Evolutionary conservation across 2,329 filamentous ascomycete species (phyloP).

Genomic region (Mariannaea sp.): DNA sequence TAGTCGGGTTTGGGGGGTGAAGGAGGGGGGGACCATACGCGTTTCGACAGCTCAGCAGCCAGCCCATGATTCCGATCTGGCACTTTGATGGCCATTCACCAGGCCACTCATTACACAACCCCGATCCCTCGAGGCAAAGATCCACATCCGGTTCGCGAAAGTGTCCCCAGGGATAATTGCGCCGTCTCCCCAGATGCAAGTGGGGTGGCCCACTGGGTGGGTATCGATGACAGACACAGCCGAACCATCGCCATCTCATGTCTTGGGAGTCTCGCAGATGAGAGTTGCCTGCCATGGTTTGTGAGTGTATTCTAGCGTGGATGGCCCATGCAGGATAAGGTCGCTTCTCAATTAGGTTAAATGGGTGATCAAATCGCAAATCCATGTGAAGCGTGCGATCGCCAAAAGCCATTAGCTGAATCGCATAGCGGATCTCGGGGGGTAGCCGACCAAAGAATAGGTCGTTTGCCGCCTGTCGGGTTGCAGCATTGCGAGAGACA

Average conservation of each 20-base stretch:
- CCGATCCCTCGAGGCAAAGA: constrained; percentile 18
- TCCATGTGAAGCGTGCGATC: constrained; percentile 29
- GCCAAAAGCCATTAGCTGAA: constrained; percentile 16
- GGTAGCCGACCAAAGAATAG: constrained; percentile 18
- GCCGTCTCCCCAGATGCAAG: constrained; percentile 20
- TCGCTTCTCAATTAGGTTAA: constrained; percentile 15
- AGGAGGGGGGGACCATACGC: too few relatives aligned
- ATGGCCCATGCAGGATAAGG: constrained; percentile 8
- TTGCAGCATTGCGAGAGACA: background rate
- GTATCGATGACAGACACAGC: constrained; percentile 36
- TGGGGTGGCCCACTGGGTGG: constrained; percentile 10
- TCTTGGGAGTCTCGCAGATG: constrained; percentile 14
- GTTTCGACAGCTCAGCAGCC: constrained; percentile 37
- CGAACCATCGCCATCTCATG: constrained; percentile 33
- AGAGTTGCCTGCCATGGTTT: constrained; percentile 4
- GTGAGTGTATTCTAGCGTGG: constrained; percentile 14
- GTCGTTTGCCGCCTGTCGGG: background rate
- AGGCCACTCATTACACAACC: constrained; percentile 22
- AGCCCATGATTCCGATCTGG: constrained; percentile 39
- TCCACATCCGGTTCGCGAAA: constrained; percentile 24
- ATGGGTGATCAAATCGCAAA: constrained; percentile 27
- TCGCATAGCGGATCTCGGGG: constrained; percentile 10
- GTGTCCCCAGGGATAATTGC: constrained; percentile 17
- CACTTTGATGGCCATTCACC: constrained; percentile 24
- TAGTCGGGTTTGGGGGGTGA: background rate